Conservation (phyloP, 78 protist species). For the Emiliania huxleyi region DNA sequence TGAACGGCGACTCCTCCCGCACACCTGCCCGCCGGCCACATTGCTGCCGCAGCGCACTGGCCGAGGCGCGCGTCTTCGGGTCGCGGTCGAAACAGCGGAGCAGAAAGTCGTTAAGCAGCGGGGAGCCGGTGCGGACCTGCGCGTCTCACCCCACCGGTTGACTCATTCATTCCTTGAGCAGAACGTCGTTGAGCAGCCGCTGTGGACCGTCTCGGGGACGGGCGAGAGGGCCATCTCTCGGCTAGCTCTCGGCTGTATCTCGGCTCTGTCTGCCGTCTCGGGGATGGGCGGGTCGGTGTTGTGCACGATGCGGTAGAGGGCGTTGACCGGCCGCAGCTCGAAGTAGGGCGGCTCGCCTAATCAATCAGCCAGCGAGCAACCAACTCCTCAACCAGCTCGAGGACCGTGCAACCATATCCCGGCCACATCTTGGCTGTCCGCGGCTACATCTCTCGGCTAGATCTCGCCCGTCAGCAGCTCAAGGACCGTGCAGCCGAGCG, state of each 20-base stretch:
- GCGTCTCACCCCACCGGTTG: neutral
- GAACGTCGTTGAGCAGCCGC: neutral
- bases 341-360: conserved; percentile 46
- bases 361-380: neutral
- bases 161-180: neutral
- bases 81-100: neutral
- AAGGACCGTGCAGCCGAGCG: conserved; percentile 45
- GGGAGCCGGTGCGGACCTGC: neutral
- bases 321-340: conserved; percentile 10
- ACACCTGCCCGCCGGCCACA: neutral
- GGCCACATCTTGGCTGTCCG: too few relatives aligned
- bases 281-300: neutral
- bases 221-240: too few relatives aligned
- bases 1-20: too few relatives aligned
- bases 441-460: too few relatives aligned
- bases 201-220: neutral
- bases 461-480: conserved; percentile 28
- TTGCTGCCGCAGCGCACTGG: neutral
- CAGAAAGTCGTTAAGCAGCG: neutral
- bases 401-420: too few relatives aligned
- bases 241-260: too few relatives aligned
- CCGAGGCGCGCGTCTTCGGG: neutral
- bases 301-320: conserved; percentile 34
- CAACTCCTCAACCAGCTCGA: neutral
- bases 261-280: too few relatives aligned